Conservation (phyloP, 2,329 filamentous ascomycete species). For the Periconia sp. region DNA sequence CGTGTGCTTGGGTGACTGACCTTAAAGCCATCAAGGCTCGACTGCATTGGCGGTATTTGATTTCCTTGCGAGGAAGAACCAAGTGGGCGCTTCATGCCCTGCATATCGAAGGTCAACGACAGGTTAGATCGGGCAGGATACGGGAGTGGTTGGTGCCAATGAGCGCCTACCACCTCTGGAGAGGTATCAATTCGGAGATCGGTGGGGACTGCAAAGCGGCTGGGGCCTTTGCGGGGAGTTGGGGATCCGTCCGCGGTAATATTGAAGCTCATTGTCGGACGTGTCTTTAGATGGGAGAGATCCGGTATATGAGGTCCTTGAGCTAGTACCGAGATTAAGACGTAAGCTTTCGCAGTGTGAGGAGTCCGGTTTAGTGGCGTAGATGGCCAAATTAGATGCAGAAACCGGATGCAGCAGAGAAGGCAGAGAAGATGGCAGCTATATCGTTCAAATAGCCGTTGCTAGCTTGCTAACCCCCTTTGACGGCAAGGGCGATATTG, state of each 20-base stretch:
- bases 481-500: slow-evolving; percentile 28
- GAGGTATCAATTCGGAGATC: slow-evolving; percentile 43
- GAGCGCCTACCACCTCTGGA: slow-evolving; percentile 37
- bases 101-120: slow-evolving; percentile 42
- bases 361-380: slow-evolving; percentile 35
- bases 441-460: slow-evolving; percentile 27
- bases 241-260: slow-evolving; percentile 50
- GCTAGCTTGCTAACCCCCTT: not conserved
- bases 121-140: slow-evolving; percentile 25
- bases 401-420: slow-evolving; percentile 26
- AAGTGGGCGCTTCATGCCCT: slow-evolving; percentile 49
- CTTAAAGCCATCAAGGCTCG: slow-evolving; percentile 37
- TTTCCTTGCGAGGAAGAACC: slow-evolving; percentile 45
- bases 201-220: slow-evolving; percentile 35
- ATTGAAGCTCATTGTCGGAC: slow-evolving; percentile 43
- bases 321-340: slow-evolving; percentile 43
- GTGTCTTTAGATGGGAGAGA: slow-evolving; percentile 39
- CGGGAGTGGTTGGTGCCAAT: slow-evolving; percentile 24
- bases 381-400: slow-evolving; percentile 47
- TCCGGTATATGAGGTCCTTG: slow-evolving; percentile 37
- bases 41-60: slow-evolving; percentile 26
- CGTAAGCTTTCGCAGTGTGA: slow-evolving; percentile 32
- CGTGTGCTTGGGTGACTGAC: slow-evolving; percentile 22
- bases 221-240: slow-evolving; percentile 46
- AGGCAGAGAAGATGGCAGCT: slow-evolving; percentile 25